These are phyloP conservation scores for Penicillium sp. DNA, from an alignment of 2,329 filamentous ascomycete species.

Conservation along the genomic window DNA sequence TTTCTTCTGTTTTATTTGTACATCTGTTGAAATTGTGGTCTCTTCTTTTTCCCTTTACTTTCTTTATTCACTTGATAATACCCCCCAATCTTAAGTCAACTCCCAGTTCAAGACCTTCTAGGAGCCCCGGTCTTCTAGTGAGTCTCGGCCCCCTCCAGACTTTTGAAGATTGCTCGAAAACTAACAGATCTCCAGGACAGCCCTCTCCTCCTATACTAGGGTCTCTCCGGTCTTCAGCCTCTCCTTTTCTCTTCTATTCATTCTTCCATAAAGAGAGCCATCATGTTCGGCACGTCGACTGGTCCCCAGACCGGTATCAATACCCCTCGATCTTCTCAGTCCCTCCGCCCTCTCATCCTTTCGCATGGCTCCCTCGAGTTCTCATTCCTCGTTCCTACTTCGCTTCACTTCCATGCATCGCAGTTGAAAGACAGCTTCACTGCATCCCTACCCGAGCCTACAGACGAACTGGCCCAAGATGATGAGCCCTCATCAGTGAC, in stretches of 20 bases:
- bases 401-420: slow-evolving; percentile 90
- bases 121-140: background rate
- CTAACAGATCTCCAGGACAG: background rate
- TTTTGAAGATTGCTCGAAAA: background rate
- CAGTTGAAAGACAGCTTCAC: slow-evolving; percentile 90
- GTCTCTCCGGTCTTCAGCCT: slow-evolving; percentile 1
- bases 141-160: background rate
- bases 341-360: slow-evolving; percentile 84
- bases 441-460: slow-evolving; percentile 78
- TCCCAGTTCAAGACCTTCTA: background rate
- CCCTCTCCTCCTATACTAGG: slow-evolving; percentile 1
- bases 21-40: slow-evolving; percentile 8
- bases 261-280: slow-evolving; percentile 31
- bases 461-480: slow-evolving; percentile 95
- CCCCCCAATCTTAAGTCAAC: slow-evolving; percentile 6
- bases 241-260: slow-evolving; percentile 1
- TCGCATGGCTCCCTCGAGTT: slow-evolving; percentile 93
- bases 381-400: slow-evolving; percentile 91
- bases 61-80: slow-evolving; percentile 12
- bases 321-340: slow-evolving; percentile 89
- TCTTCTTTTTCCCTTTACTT: slow-evolving; percentile 4
- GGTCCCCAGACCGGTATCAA: slow-evolving; percentile 94
- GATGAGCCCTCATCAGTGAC: slow-evolving; percentile 96
- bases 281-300: slow-evolving; percentile 78
- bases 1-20: slow-evolving; percentile 11